Evolutionary conservation across 2,329 filamentous ascomycete genomes (phyloP).

Genomic region (Exophiala spinifera): DNA sequence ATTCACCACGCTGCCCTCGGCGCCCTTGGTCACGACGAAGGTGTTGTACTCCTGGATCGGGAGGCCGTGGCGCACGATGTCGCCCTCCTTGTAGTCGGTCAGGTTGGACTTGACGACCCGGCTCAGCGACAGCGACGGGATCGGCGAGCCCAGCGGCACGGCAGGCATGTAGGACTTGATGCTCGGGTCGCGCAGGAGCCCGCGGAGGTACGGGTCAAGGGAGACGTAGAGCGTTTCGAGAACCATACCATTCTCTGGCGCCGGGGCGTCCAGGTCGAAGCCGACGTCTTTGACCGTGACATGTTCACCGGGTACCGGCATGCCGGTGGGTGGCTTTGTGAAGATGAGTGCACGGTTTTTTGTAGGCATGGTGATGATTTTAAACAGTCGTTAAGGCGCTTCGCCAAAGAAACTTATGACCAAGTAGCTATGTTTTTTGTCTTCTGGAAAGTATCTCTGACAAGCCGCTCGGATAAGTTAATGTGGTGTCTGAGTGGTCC

Average conservation of each 20-base stretch:
- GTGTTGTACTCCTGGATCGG: conserved; percentile 64
- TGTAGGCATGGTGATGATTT: conserved; percentile 19
- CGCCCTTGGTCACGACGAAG: not conserved
- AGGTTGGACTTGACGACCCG: conserved; percentile 69
- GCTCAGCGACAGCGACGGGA: conserved; percentile 62
- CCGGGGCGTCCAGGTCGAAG: conserved; percentile 59
- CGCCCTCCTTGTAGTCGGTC: conserved; percentile 62
- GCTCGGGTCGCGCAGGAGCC: conserved; percentile 62
- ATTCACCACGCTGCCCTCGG: not conserved
- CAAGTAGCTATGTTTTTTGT: too few relatives aligned
- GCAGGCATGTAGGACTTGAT: conserved; percentile 66
- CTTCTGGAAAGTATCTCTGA: too few relatives aligned
- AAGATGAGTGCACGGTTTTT: conserved; percentile 73
- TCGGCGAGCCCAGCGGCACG: conserved; percentile 60
- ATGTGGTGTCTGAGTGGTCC: too few relatives aligned
- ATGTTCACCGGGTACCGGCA: conserved; percentile 68
- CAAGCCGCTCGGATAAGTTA: too few relatives aligned
- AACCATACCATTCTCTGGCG: conserved; percentile 58
- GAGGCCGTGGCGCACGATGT: conserved; percentile 56
- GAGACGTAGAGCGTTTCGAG: conserved; percentile 66
- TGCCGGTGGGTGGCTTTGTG: conserved; percentile 63
- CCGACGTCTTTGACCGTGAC: conserved; percentile 63
- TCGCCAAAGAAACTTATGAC: too few relatives aligned
- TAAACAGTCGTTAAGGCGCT: too few relatives aligned
- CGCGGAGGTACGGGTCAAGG: conserved; percentile 74